These are phyloP conservation scores for Glutinoglossum americanum DNA, from an alignment of 495 filamentous ascomycete species.

Conservation along the genomic window DNA sequence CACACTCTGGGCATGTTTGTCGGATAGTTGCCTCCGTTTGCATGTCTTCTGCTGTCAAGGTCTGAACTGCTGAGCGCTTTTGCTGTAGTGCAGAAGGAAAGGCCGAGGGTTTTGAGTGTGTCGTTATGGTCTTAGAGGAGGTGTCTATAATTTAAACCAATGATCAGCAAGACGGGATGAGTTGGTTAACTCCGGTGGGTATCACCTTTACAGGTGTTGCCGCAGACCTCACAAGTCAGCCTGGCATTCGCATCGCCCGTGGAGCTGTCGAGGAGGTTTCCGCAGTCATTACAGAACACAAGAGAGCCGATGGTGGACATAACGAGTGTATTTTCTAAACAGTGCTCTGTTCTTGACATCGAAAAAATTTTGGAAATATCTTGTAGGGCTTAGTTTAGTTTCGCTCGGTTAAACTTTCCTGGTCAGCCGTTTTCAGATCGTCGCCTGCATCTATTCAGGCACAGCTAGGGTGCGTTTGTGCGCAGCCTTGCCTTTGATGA, in stretches of 20 bases:
- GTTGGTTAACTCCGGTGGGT: not conserved
- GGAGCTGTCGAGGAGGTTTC: slow-evolving; percentile 67
- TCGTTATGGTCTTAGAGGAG: slow-evolving; percentile 58
- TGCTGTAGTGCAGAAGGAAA: slow-evolving; percentile 75
- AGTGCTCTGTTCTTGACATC: not conserved
- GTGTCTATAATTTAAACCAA: slow-evolving; percentile 32
- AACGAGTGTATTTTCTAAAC: too few species aligned
- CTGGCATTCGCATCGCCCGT: slow-evolving; percentile 51
- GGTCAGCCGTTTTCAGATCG: not conserved
- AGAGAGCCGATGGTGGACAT: slow-evolving; percentile 83
- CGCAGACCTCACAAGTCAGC: slow-evolving; percentile 67
- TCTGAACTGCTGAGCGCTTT: slow-evolving; percentile 70
- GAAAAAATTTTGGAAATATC: too few species aligned
- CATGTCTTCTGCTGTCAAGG: slow-evolving; percentile 53
- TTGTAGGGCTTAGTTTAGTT: not conserved
- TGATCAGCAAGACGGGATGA: not conserved
- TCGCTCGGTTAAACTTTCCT: not conserved
- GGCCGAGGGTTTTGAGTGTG: slow-evolving; percentile 58
- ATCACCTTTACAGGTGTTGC: slow-evolving; percentile 58
- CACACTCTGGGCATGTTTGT: slow-evolving; percentile 60
- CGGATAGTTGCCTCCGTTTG: slow-evolving; percentile 52
- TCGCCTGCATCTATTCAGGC: not conserved
- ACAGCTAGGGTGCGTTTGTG: not conserved
- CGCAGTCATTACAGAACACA: slow-evolving; percentile 86
- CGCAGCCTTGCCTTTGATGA: not conserved